Conservation (phyloP, 2,329 filamentous ascomycete genomes). For the Paracamarosporium sp. region DNA sequence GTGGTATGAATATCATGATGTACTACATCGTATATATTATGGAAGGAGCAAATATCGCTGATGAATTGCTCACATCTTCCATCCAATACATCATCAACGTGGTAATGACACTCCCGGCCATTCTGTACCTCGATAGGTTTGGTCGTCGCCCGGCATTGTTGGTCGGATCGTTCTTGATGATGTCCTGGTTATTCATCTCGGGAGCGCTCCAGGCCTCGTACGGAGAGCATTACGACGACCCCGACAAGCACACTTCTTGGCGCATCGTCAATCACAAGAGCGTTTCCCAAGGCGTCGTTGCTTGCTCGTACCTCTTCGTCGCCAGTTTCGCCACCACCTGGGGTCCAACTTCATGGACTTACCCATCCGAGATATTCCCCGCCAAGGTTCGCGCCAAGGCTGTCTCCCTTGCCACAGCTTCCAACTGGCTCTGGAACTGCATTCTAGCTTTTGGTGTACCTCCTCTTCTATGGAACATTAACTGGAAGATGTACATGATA, state of each 20-base stretch:
- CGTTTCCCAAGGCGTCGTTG: slow-evolving; percentile 61
- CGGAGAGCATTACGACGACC: slow-evolving; percentile 50
- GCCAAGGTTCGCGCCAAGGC: slow-evolving; percentile 50
- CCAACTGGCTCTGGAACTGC: slow-evolving; percentile 50
- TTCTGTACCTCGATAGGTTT: slow-evolving; percentile 65
- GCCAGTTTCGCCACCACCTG: slow-evolving; percentile 53
- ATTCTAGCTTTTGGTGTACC: slow-evolving; percentile 50
- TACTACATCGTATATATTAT: slow-evolving; percentile 69
- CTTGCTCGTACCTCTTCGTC: slow-evolving; percentile 53
- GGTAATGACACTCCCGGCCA: slow-evolving; percentile 64
- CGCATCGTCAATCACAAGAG: slow-evolving; percentile 58
- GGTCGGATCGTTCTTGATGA: slow-evolving; percentile 64
- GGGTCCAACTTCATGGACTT: slow-evolving; percentile 46
- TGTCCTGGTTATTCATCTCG: slow-evolving; percentile 65
- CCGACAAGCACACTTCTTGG: slow-evolving; percentile 61
- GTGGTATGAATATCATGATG: slow-evolving; percentile 67
- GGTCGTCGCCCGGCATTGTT: slow-evolving; percentile 66
- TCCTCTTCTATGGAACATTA: slow-evolving; percentile 49
- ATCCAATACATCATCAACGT: slow-evolving; percentile 72
- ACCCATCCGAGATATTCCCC: slow-evolving; percentile 49
- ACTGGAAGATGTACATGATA: slow-evolving; percentile 53
- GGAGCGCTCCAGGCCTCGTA: slow-evolving; percentile 67
- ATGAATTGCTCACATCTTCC: slow-evolving; percentile 64
- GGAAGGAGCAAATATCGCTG: slow-evolving; percentile 63
- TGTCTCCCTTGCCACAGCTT: slow-evolving; percentile 46